Evolutionary conservation across 192 early-diverging fungal genomes (phyloP), one percentile per base, ranked within the genome.

Genomic region (Pilaira anomala): DNA sequence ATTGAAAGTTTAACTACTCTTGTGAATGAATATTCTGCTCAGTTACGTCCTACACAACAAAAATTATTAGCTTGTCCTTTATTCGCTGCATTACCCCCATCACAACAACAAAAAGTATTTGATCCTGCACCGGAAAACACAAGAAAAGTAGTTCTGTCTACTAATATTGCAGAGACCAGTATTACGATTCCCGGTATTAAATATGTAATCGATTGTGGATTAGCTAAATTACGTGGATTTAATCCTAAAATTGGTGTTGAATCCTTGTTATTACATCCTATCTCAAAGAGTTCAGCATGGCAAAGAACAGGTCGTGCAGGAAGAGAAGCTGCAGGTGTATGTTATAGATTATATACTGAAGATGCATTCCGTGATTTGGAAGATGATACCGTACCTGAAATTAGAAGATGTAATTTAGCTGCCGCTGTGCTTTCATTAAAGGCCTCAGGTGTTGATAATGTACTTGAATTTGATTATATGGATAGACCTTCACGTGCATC

Each of bases 111-210:
- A 58, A 75, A 77, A 48, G 93, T 97, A 21, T 99, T 99, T 80
- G 86, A 91, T 33, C 85, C 88, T 6, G 85, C 93, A 11, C 97
- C 96, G 2, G 83, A 76, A 25, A 85, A 86, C 26, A 87, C 87
- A 2, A 85, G 97, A 14, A 99, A 99, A 69, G 84, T 97, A 8
- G 91, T 99, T 63, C 76, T 99, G 28, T 85, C 94, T 0, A 99
- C 97, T 1, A 99, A 99, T 71, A 93, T 99, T 73, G 97, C 97
- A 16, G 97, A 99, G 80, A 97, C 97, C 0, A 93, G 91, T 61
- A 89, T 99, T 62, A 99, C 97, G 0, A 95, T 99, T 48, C 85
- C 87, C 14, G 95, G 95, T 0, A 92, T 99, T 49, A 85, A 88
- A 1, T 94, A 97, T 80, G 95, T 99, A 3, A 71, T 99, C 25